Conservation (phyloP, 2,329 filamentous ascomycete species). For the Shiraia sp. region DNA sequence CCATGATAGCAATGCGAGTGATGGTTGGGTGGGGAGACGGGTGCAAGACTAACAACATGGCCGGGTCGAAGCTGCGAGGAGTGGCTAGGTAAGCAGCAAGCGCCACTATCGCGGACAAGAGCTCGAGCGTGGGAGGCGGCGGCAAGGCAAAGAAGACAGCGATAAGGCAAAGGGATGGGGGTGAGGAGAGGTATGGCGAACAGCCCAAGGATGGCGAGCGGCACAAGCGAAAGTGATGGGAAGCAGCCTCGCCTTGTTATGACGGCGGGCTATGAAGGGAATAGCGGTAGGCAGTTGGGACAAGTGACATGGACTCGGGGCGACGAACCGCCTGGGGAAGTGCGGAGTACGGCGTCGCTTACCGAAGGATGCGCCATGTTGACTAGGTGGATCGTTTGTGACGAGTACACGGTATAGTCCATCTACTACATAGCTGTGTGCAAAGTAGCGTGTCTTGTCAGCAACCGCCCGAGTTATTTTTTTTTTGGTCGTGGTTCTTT, state of each 20-base stretch:
- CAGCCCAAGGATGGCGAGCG: slow-evolving; percentile 1
- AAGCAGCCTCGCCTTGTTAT: neutral
- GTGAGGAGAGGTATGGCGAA: neutral
- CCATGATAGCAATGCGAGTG: slow-evolving; percentile 30
- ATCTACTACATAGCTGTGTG: too few species aligned
- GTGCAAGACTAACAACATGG: slow-evolving; percentile 43
- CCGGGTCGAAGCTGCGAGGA: slow-evolving; percentile 27
- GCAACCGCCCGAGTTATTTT: too few species aligned
- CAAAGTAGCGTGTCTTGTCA: too few species aligned
- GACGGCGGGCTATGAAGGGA: slow-evolving; percentile 2
- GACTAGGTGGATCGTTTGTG: neutral
- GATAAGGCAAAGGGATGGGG: slow-evolving; percentile 16
- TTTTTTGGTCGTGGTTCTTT: too few species aligned
- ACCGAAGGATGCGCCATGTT: neutral
- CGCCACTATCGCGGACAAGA: too few species aligned
- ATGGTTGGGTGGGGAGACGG: slow-evolving; percentile 16
- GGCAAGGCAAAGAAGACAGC: slow-evolving; percentile 21
- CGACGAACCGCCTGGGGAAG: slow-evolving; percentile 2
- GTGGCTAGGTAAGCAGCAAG: too few species aligned
- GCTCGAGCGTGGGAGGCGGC: too few species aligned
- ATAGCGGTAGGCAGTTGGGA: too few species aligned
- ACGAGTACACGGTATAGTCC: too few species aligned
- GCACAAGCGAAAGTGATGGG: slow-evolving; percentile 2
- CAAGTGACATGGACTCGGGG: neutral
- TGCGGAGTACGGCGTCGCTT: slow-evolving; percentile 4